Base-by-base conservation (phyloP, 163 green algal species). In the Scenedesmus sp. region DNA sequence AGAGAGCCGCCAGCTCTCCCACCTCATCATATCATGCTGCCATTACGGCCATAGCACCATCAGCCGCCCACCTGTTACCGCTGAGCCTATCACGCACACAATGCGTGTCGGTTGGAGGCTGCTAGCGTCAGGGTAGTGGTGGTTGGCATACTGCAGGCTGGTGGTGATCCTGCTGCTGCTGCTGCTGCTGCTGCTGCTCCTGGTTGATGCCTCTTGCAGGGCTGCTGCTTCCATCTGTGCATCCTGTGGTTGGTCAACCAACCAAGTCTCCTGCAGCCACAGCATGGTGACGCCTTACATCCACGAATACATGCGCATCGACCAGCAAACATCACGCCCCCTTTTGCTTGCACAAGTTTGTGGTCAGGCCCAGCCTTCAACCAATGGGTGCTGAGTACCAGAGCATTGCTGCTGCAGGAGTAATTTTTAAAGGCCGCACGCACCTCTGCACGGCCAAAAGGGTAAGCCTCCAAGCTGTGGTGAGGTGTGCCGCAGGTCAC, bases 371-470 rank as follows among this genome's bases (percentile, higher is more conserved):
- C 34, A 46, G 34, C 34, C 34, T 46, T 46, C 34, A 46, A 46
- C 34, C 34, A 46, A 46, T 46, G 34, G 34, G 34, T 46, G 34
- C 34, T 46, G 34, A 46, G 34, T 46, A 46, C 34, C 34, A 46
- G 34, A 46, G 34, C 34, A 46, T 46, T 46, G 34, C 34, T 46
- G 34, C 34, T 46, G 10, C 64, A 73, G 10, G 20, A 73, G 10
- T 3, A 10, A 73, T 73, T 10, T 18, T 13, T 5, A 73, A 73
- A 10, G 10, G 3, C 3, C 12, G 10, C 67, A 79, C 64, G 8
- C n/a, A 94, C 91, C 91, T 94, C 88, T 57, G 90, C 82, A 81
- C 81, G 59, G 0, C 92, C 92, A 82, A 94, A 94, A 23, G 92
- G 92, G 54, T 94, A 94, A 23, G 91, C 84, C 73, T 94, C 92